Base-by-base conservation (phyloP, 495 filamentous ascomycete species). In the Clohesyomyces aquaticus region DNA sequence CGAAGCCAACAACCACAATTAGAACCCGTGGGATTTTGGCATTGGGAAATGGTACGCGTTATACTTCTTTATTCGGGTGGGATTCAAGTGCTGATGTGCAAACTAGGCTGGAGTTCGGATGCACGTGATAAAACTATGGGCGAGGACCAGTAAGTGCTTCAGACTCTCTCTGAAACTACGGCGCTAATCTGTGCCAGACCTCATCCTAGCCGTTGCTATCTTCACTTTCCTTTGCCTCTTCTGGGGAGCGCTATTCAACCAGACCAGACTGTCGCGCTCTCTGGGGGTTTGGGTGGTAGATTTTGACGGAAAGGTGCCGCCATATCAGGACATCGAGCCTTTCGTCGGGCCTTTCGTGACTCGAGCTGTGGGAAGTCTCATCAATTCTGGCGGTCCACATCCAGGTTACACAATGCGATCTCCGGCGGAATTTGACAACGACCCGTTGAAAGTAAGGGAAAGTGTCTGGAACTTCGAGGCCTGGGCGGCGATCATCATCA, bases 251-350 rank as follows among this genome's bases (percentile, higher is more conserved):
- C 77, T 87, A 23, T 85, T 74, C 67, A 64, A 74, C 38, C 77
- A 81, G 22, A 76, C 84, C 46, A 48, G 76, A 22, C 85, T 83
- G 19, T 67, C 79, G 21, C 73, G 73, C 0, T 68, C 70, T 0
- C 75, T 89, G 14, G 77, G 73, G 2, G 77, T 88, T n/a, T 83
- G 77, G 70, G 81, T 89, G 0, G 85, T 89, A 48, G 85, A 89
- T 67, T 88, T 88, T 61, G 87, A 89, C 66, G 80, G 79, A 11
- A 75, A 81, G 58, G 73, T 82, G 4, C 76, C 80, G 11, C 82
- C 84, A 19, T 86, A 85, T 61, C 51, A 61, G 18, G 72, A 66
- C 35, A 73, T 75, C 29, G 69, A 78, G 27, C 76, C 84, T 0
- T 65, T 88, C 14, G 77, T 89, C 23, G 86, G 86, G 1, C 85